Conservation (phyloP, 805 yeast species). For the Wickerhamomyces ciferrii region DNA sequence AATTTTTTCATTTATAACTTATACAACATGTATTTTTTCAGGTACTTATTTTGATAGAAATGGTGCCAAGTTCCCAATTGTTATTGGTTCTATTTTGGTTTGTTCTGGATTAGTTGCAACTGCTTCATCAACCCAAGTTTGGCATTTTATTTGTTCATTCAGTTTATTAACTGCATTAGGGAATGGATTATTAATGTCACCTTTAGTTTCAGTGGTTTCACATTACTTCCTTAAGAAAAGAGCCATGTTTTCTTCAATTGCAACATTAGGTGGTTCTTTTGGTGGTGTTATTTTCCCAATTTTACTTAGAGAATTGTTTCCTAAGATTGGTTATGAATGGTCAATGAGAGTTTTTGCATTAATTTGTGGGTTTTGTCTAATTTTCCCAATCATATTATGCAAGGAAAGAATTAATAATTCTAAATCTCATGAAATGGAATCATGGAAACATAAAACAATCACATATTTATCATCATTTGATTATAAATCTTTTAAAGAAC, state of each 20-base stretch:
- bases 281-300: slow-evolving; percentile 51
- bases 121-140: slow-evolving; percentile 43
- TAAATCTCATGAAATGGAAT: background rate
- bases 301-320: slow-evolving; percentile 40
- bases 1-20: slow-evolving; percentile 42
- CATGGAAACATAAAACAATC: background rate
- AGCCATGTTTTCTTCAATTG: slow-evolving; percentile 36
- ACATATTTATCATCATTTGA: slow-evolving; percentile 16
- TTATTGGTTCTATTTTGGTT: slow-evolving; percentile 35
- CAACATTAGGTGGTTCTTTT: slow-evolving; percentile 44
- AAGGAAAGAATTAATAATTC: slow-evolving; percentile 26
- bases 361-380: slow-evolving; percentile 31
- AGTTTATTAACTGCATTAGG: slow-evolving; percentile 50
- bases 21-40: slow-evolving; percentile 40
- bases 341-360: slow-evolving; percentile 47
- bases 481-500: slow-evolving; percentile 33
- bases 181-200: slow-evolving; percentile 50
- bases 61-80: slow-evolving; percentile 42
- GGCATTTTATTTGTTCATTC: slow-evolving; percentile 55
- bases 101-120: slow-evolving; percentile 48
- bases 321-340: slow-evolving; percentile 48
- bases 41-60: slow-evolving; percentile 57
- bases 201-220: slow-evolving; percentile 50
- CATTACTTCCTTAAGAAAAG: slow-evolving; percentile 58
- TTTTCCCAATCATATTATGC: slow-evolving; percentile 26